Percentiles rank a stretch among this genome's conserved stretches.
Conservation (phyloP, 805 yeast genomes). For the Yarrowia porcina region DNA sequence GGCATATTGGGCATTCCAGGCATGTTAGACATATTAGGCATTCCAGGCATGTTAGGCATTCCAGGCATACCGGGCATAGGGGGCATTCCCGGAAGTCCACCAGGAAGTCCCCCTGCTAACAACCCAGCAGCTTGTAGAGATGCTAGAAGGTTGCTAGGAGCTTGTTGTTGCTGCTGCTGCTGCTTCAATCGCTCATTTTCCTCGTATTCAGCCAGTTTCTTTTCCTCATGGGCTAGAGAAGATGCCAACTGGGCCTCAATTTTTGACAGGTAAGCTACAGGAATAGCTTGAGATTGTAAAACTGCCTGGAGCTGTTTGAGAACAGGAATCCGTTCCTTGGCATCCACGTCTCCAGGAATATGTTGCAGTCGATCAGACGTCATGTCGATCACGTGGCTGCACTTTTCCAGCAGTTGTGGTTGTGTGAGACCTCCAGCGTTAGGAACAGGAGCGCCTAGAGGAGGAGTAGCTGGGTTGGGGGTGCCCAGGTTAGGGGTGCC, state of each 20-base stretch:
- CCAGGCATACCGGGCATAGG: background rate
- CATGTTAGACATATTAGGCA: background rate
- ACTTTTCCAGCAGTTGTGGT: slow-evolving; percentile 5
- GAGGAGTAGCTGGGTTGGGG: background rate
- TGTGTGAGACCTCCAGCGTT: background rate
- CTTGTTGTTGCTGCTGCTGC: background rate
- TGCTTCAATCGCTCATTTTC: slow-evolving; percentile 35
- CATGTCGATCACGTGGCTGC: slow-evolving; percentile 21
- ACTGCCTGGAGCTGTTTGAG: slow-evolving; percentile 35
- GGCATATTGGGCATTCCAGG: background rate
- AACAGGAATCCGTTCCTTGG: slow-evolving; percentile 35
- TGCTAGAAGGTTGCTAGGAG: slow-evolving; percentile 14
- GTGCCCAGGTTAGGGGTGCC: background rate
- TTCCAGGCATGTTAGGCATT: background rate
- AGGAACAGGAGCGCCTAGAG: background rate
- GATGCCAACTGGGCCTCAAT: slow-evolving; percentile 37
- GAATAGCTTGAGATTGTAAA: slow-evolving; percentile 35
- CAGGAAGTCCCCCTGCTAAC: background rate
- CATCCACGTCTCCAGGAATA: slow-evolving; percentile 32
- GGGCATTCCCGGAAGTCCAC: background rate
- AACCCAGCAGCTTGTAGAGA: slow-evolving; percentile 9
- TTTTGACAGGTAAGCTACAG: slow-evolving; percentile 33
- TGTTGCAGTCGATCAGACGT: slow-evolving; percentile 4
- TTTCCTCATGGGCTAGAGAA: slow-evolving; percentile 32
- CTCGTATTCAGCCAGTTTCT: slow-evolving; percentile 34